Evolutionary conservation across 2,329 filamentous ascomycete genomes (phyloP).

Genomic region (Botrytis squamosa): DNA sequence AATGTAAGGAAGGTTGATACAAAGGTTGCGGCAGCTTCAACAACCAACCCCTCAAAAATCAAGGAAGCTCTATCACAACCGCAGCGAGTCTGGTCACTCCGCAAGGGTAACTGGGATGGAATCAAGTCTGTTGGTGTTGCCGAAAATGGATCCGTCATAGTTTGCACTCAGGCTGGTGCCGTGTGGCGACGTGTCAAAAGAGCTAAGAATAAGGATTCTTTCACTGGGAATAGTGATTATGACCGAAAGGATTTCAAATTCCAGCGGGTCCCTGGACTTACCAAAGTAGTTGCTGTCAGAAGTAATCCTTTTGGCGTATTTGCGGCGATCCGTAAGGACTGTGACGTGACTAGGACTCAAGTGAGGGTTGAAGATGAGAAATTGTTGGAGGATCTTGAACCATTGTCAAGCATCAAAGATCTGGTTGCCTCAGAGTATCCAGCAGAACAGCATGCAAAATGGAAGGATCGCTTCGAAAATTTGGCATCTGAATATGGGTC

Average conservation of each 20-base stretch:
- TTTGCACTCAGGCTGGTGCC: slow-evolving; percentile 87
- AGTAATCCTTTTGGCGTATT: slow-evolving; percentile 90
- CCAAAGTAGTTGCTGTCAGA: slow-evolving; percentile 77
- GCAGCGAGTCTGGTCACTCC: slow-evolving; percentile 82
- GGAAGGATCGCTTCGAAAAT: slow-evolving; percentile 46
- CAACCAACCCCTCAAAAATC: slow-evolving; percentile 90
- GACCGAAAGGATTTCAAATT: slow-evolving; percentile 93
- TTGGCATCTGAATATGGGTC: slow-evolving; percentile 53
- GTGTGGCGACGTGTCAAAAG: slow-evolving; percentile 89
- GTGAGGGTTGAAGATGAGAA: slow-evolving; percentile 65
- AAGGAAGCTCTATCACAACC: slow-evolving; percentile 76
- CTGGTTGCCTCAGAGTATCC: slow-evolving; percentile 50
- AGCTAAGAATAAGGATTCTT: slow-evolving; percentile 71
- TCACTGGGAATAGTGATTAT: slow-evolving; percentile 49
- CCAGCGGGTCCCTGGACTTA: slow-evolving; percentile 82
- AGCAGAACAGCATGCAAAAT: slow-evolving; percentile 43
- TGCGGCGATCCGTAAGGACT: slow-evolving; percentile 81
- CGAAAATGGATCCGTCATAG: slow-evolving; percentile 90
- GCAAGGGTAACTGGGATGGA: slow-evolving; percentile 65
- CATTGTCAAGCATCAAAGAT: slow-evolving; percentile 65
- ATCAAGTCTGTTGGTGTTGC: slow-evolving; percentile 84
- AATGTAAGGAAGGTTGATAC: slow-evolving; percentile 68
- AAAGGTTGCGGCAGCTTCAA: slow-evolving; percentile 61
- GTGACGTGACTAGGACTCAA: slow-evolving; percentile 71
- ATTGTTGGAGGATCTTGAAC: slow-evolving; percentile 71